Percentiles rank a stretch among this genome's conserved stretches.
Evolutionary conservation across 164 flowering plant genomes (phyloP).

Genomic region (Houttuynia cordata): DNA sequence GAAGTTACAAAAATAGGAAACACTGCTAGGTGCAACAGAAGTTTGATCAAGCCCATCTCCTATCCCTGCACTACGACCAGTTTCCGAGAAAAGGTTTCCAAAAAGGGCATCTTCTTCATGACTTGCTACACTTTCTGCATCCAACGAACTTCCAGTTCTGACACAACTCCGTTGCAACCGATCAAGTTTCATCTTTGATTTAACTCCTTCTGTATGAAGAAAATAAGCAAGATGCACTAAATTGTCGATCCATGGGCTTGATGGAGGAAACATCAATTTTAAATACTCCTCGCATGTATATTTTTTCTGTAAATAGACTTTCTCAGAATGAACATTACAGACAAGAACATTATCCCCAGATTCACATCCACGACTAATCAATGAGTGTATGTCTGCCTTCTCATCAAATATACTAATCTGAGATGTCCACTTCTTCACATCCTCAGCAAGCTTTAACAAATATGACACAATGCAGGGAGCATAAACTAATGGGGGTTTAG

Average conservation of each 20-base stretch:
- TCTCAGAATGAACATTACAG: constrained; percentile 32
- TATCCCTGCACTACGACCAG: constrained; percentile 60
- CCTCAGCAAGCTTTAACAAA: constrained; percentile 54
- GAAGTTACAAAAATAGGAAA: constrained; percentile 33
- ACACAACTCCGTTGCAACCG: constrained; percentile 39
- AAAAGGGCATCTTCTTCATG: constrained; percentile 98
- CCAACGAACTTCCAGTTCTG: constrained; percentile 36
- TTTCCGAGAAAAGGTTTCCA: constrained; percentile 92
- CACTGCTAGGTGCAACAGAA: constrained; percentile 29
- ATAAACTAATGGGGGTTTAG: constrained; percentile 59
- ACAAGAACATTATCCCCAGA: constrained; percentile 21
- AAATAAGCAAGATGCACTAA: constrained; percentile 58
- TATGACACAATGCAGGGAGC: constrained; percentile 51
- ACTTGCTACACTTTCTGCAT: constrained; percentile 43
- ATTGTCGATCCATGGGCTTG: constrained; percentile 65
- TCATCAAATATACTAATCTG: constrained; percentile 27
- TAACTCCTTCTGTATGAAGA: constrained; percentile 76
- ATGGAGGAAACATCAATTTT: constrained; percentile 45
- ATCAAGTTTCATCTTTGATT: constrained; percentile 55
- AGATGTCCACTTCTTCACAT: constrained; percentile 32
- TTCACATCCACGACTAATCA: constrained; percentile 10
- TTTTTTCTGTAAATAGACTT: constrained; percentile 41
- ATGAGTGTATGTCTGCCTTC: constrained; percentile 16
- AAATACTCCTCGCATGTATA: constrained; percentile 50
- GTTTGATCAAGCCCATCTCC: constrained; percentile 60